phyloP scores from a whole-genome alignment of 371 early-diverging fungal species.

The Haplosporangium sp. region DNA sequence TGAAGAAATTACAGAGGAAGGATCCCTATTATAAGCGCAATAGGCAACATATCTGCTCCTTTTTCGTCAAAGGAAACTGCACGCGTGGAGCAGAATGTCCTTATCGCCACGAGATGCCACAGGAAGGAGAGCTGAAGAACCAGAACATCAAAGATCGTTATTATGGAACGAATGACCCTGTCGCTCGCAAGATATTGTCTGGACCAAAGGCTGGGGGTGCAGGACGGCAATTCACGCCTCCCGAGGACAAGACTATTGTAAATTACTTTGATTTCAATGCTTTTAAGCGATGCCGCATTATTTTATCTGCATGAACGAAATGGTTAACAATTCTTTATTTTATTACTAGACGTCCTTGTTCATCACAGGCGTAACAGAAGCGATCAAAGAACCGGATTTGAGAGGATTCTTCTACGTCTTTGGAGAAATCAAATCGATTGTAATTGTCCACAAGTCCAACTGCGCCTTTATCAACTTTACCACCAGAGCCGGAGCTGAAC shows the following conservation, averaged over 20 bases:
- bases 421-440: slow-evolving; percentile 92
- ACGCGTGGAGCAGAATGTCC: slow-evolving; percentile 94
- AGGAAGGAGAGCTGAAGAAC: slow-evolving; percentile 82
- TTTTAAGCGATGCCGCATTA: background rate
- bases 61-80: slow-evolving; percentile 94
- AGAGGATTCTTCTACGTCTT: slow-evolving; percentile 79
- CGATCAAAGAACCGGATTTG: slow-evolving; percentile 77
- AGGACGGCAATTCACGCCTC: slow-evolving; percentile 60
- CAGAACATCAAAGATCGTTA: slow-evolving; percentile 95
- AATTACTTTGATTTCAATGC: slow-evolving; percentile 5
- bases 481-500: slow-evolving; percentile 80
- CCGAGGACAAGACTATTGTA: slow-evolving; percentile 78
- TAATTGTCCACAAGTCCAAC: slow-evolving; percentile 78
- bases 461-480: slow-evolving; percentile 94
- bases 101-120: slow-evolving; percentile 91
- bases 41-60: slow-evolving; percentile 92
- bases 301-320: background rate
- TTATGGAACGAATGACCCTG: slow-evolving; percentile 93
- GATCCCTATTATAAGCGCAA: slow-evolving; percentile 96
- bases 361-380: slow-evolving; percentile 76
- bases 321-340: background rate
- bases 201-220: slow-evolving; percentile 59
- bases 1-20: slow-evolving; percentile 83
- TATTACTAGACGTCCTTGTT: slow-evolving; percentile 78
- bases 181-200: slow-evolving; percentile 86